These are phyloP conservation scores for Chrysopogon serrulatus DNA, from an alignment of 176 grass and related monocot genomes.

Conservation along the genomic window DNA sequence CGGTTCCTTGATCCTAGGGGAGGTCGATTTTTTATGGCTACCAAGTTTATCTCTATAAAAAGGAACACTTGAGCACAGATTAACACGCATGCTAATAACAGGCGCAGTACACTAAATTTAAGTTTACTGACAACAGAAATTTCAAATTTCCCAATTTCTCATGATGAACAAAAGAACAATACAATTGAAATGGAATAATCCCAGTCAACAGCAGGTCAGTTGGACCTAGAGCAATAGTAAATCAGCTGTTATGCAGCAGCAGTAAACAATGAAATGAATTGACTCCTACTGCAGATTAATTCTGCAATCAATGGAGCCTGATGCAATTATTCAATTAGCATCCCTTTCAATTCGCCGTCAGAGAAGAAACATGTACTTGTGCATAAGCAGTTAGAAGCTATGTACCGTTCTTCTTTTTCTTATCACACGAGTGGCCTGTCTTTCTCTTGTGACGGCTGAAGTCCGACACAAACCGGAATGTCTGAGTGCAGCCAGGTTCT, in stretches of 20 bases:
- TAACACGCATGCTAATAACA: constrained; percentile 13
- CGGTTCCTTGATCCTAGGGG: too few species aligned
- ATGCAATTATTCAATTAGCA: constrained; percentile 47
- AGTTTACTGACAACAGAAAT: constrained; percentile 15
- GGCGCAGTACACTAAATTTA: constrained; percentile 4
- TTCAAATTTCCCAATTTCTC: constrained; percentile 13
- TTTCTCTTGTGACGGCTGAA: constrained; percentile 99
- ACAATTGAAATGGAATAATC: constrained; percentile 40
- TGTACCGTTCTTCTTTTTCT: constrained; percentile 65
- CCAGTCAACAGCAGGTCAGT: constrained; percentile 38
- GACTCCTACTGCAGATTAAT: constrained; percentile 42
- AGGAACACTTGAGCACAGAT: background rate
- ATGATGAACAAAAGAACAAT: constrained; percentile 21
- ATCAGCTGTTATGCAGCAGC: constrained; percentile 9
- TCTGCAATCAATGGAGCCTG: constrained; percentile 39
- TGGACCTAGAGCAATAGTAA: constrained; percentile 32
- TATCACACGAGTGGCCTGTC: constrained; percentile 76
- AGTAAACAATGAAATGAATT: constrained; percentile 58
- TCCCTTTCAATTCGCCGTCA: constrained; percentile 39
- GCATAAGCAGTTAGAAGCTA: constrained; percentile 45
- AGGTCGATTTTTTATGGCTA: too few species aligned
- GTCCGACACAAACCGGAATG: constrained; percentile 95
- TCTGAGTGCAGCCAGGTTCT: constrained; percentile 81
- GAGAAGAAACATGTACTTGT: constrained; percentile 38
- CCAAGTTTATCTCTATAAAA: background rate